phyloP scores from a whole-genome alignment of 768 basidiomycete species.

The Strobilomyces echinocephalus region DNA sequence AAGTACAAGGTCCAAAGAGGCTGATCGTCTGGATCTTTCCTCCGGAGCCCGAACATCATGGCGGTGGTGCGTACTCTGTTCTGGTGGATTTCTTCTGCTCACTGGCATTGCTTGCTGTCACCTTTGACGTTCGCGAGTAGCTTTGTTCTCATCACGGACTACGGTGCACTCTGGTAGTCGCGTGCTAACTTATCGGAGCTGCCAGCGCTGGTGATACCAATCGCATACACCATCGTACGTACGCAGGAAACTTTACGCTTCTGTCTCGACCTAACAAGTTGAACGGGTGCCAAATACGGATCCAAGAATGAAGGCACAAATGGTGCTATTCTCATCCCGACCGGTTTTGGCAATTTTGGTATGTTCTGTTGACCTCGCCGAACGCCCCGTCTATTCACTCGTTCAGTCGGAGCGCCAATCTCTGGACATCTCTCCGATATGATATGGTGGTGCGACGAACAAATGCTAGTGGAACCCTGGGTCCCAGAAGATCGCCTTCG shows the following conservation, averaged over 20 bases:
- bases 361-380: neutral
- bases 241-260: neutral
- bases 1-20: slow-evolving; percentile 23
- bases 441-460: slow-evolving; percentile 50
- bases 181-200: neutral
- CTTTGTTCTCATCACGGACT: slow-evolving; percentile 26
- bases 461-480: slow-evolving; percentile 51
- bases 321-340: slow-evolving; percentile 24
- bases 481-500: slow-evolving; percentile 67
- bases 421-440: slow-evolving; percentile 57
- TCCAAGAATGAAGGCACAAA: slow-evolving; percentile 19
- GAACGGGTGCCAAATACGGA: slow-evolving; percentile 43
- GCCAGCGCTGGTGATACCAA: slow-evolving; percentile 48
- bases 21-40: slow-evolving; percentile 43
- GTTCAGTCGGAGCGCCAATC: slow-evolving; percentile 53
- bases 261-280: neutral
- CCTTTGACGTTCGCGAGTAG: slow-evolving; percentile 40
- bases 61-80: slow-evolving; percentile 40
- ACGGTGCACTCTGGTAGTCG: slow-evolving; percentile 13
- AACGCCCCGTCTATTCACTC: neutral
- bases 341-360: slow-evolving; percentile 26
- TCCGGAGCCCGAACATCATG: slow-evolving; percentile 58
- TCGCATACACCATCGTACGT: slow-evolving; percentile 63
- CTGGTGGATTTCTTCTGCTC: neutral
- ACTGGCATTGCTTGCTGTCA: neutral